Percentiles rank a stretch among this genome's conserved stretches.
These are phyloP conservation scores for Elasticomyces elasticus DNA, from an alignment of 495 filamentous ascomycete genomes.

Conservation along the genomic window DNA sequence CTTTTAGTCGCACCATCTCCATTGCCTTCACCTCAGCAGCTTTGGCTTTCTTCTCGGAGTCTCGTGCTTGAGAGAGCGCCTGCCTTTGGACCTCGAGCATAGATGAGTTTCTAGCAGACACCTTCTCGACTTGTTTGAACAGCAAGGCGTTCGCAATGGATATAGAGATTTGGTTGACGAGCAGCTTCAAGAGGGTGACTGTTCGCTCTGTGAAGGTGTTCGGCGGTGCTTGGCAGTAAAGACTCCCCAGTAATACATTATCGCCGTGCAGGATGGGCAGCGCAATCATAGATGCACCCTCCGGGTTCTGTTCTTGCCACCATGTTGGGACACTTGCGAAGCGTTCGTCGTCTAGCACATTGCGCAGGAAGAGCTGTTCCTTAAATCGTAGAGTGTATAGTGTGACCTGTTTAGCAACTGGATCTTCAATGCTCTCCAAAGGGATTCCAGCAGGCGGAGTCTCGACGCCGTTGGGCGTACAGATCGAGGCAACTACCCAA, in stretches of 20 bases:
- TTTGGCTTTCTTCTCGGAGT: constrained; percentile 75
- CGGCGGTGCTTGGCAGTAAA: constrained; percentile 77
- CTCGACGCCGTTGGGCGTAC: constrained; percentile 55
- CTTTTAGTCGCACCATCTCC: constrained; percentile 76
- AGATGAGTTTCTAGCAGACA: constrained; percentile 56
- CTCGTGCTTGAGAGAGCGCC: constrained; percentile 66
- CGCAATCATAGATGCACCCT: constrained; percentile 70
- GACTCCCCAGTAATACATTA: constrained; percentile 64
- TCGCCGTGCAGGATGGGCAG: constrained; percentile 74
- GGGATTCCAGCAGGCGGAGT: constrained; percentile 54
- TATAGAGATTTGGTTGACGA: constrained; percentile 83
- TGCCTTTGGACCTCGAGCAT: constrained; percentile 84
- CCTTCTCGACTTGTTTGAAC: constrained; percentile 52
- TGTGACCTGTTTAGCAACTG: constrained; percentile 67
- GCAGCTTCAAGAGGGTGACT: constrained; percentile 69
- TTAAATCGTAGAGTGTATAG: constrained; percentile 75
- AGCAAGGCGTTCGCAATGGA: constrained; percentile 79
- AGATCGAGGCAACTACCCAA: constrained; percentile 71
- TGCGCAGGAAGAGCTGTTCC: constrained; percentile 73
- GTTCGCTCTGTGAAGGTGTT: constrained; percentile 84
- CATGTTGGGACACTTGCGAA: constrained; percentile 70
- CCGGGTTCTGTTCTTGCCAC: constrained; percentile 57
- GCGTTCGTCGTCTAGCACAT: constrained; percentile 72
- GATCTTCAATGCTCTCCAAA: constrained; percentile 51
- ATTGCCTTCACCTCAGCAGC: constrained; percentile 73